phyloP scores from a whole-genome alignment of 768 basidiomycete genomes.

The Sarcodon aspratus region DNA sequence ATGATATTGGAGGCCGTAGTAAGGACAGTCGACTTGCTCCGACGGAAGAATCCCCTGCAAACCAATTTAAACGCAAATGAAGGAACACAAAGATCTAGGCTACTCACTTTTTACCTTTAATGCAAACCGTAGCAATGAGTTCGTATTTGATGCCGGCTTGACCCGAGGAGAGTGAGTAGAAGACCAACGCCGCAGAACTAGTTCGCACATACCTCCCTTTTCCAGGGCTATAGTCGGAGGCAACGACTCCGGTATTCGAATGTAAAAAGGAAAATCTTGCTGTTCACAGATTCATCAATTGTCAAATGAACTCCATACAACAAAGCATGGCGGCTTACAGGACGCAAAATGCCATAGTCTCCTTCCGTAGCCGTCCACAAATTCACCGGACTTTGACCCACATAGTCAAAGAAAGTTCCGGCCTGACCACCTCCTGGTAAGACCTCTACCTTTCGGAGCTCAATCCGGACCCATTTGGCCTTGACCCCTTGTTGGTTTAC shows the following conservation, averaged over 20 bases:
- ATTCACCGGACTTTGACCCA: slow-evolving; percentile 72
- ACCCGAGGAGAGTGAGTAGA: background rate
- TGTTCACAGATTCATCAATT: slow-evolving; percentile 15
- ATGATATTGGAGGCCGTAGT: slow-evolving; percentile 62
- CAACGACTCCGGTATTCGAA: slow-evolving; percentile 87
- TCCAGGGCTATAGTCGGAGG: slow-evolving; percentile 80
- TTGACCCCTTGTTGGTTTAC: slow-evolving; percentile 65
- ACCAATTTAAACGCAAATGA: background rate
- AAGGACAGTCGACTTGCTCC: slow-evolving; percentile 58
- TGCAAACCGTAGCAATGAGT: slow-evolving; percentile 77
- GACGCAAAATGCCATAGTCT: slow-evolving; percentile 57
- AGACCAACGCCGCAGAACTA: background rate
- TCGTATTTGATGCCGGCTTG: slow-evolving; percentile 83
- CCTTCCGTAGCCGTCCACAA: slow-evolving; percentile 67
- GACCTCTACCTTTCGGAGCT: slow-evolving; percentile 84
- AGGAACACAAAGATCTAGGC: background rate
- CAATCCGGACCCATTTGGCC: slow-evolving; percentile 87
- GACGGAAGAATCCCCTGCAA: slow-evolving; percentile 68
- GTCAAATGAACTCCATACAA: background rate
- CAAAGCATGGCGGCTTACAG: slow-evolving; percentile 32
- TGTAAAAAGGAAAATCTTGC: slow-evolving; percentile 85
- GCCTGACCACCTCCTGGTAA: slow-evolving; percentile 58
- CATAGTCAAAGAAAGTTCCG: slow-evolving; percentile 69
- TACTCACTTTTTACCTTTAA: slow-evolving; percentile 73
- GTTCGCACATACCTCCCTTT: slow-evolving; percentile 41